phyloP scores from a whole-genome alignment of 306 rosid genomes.

The Pterocarpus santalinus region DNA sequence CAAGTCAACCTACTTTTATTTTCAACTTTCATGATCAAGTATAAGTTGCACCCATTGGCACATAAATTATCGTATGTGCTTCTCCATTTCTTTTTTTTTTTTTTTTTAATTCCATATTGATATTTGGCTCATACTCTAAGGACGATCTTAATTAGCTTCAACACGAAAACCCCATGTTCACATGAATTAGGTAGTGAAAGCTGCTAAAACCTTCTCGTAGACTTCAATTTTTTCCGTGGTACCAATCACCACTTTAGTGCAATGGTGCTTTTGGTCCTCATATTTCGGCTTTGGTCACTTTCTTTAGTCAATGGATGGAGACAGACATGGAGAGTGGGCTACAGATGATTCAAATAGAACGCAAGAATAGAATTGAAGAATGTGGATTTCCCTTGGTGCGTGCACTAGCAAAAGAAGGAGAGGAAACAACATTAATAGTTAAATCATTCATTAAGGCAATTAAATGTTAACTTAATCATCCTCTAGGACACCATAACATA shows the following conservation, averaged over 20 bases:
- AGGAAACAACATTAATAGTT: conserved; percentile 53
- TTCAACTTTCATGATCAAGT: conserved; percentile 41
- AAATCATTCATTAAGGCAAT: conserved; percentile 35
- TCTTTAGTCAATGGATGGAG: conserved; percentile 66
- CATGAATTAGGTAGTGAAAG: conserved; percentile 53
- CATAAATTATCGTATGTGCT: conserved; percentile 40
- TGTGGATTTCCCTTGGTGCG: conserved; percentile 48
- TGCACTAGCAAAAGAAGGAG: conserved; percentile 61
- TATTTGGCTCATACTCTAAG: conserved; percentile 29
- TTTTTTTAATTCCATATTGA: conserved; percentile 34
- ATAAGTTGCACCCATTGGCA: conserved; percentile 42
- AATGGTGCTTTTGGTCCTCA: conserved; percentile 60
- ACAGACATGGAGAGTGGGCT: conserved; percentile 63
- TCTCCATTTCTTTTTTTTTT: conserved; percentile 42
- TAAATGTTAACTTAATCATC: conserved; percentile 48
- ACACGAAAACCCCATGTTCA: conserved; percentile 31
- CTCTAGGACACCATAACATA: conserved; percentile 46
- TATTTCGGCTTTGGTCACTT: conserved; percentile 62
- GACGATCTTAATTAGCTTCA: not conserved
- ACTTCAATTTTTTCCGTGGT: conserved; percentile 66
- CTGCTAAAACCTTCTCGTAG: conserved; percentile 44
- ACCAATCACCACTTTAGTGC: conserved; percentile 59
- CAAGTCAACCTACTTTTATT: conserved; percentile 47
- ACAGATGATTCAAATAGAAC: conserved; percentile 28
- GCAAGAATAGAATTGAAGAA: no score